Percentiles rank a stretch among this genome's conserved stretches.
These are phyloP conservation scores for Amphibolis antarctica DNA, from an alignment of 106 monocot genomes.

Conservation along the genomic window DNA sequence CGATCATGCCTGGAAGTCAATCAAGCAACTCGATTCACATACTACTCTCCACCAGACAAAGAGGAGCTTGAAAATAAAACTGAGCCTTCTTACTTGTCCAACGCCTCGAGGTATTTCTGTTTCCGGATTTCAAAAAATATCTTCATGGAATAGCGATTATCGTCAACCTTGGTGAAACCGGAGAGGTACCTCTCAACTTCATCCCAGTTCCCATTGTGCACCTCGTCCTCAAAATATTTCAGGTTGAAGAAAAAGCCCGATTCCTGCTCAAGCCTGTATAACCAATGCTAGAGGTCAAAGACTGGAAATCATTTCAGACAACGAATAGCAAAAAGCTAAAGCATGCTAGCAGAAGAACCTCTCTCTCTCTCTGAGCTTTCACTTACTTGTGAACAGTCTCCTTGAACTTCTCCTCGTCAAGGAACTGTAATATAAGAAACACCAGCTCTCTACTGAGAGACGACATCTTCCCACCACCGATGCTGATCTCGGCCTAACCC, in stretches of 20 bases:
- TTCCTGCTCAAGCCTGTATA: conserved; percentile 46
- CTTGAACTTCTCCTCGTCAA: no score
- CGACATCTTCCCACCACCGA: conserved; percentile 22
- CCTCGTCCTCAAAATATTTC: conserved; percentile 45
- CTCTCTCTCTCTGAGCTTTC: no score
- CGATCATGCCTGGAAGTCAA: conserved; percentile 20
- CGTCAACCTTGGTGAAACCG: no score
- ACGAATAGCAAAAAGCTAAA: no score
- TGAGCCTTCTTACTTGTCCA: conserved; percentile 47
- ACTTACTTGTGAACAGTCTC: conserved; percentile 48
- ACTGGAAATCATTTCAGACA: no score
- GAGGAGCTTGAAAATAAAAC: not conserved
- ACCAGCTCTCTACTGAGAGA: conserved; percentile 60
- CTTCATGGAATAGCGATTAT: no score
- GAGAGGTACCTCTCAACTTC: conserved; percentile 42
- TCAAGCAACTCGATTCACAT: not conserved
- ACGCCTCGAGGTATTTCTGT: conserved; percentile 58
- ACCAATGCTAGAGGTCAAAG: no score
- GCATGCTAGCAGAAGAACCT: no score
- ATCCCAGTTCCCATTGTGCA: conserved; percentile 43
- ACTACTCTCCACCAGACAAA: not conserved
- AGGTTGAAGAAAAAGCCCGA: conserved; percentile 46
- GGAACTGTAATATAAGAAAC: conserved; percentile 59
- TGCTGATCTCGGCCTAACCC: not conserved
- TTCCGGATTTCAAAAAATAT: no score